Percentiles rank a stretch among this genome's conserved stretches.
These are phyloP conservation scores for Primulina tabacum DNA, from an alignment of 257 asterid genomes.

Conservation along the genomic window DNA sequence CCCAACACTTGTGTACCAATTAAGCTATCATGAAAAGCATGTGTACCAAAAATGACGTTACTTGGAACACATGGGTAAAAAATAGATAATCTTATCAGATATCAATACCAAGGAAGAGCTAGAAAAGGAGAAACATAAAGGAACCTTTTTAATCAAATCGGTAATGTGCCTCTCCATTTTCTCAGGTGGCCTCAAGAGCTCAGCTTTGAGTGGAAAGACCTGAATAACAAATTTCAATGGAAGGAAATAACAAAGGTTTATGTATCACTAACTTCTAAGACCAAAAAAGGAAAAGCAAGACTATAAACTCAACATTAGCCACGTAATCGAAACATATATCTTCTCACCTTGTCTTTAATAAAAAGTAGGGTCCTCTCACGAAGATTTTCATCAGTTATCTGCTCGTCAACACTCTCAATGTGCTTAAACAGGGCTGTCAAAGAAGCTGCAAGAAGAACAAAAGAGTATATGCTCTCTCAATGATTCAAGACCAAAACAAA, in stretches of 20 bases:
- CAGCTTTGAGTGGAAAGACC: slow-evolving; percentile 89
- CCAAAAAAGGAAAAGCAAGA: slow-evolving; percentile 5
- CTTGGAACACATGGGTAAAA: slow-evolving; percentile 2
- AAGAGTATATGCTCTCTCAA: slow-evolving; percentile 20
- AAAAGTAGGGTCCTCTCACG: slow-evolving; percentile 85
- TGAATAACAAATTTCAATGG: slow-evolving; percentile 29
- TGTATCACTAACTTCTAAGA: slow-evolving; percentile 11
- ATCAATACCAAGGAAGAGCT: slow-evolving; percentile 9
- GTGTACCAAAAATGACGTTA: not conserved
- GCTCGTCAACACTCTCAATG: slow-evolving; percentile 86
- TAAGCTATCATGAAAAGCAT: not conserved
- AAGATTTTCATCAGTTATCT: slow-evolving; percentile 81
- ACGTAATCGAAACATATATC: slow-evolving; percentile 17
- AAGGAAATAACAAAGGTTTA: slow-evolving; percentile 6
- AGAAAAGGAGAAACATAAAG: slow-evolving; percentile 13
- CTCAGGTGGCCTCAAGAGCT: slow-evolving; percentile 77
- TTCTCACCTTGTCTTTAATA: slow-evolving; percentile 77
- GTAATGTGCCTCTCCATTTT: slow-evolving; percentile 96
- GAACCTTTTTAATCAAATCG: slow-evolving; percentile 75
- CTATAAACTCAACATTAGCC: slow-evolving; percentile 8
- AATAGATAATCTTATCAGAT: slow-evolving; percentile 1
- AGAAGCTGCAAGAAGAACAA: slow-evolving; percentile 57
- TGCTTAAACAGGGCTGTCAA: slow-evolving; percentile 90
- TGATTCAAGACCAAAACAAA: slow-evolving; percentile 8
- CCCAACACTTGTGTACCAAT: not conserved